These are phyloP conservation scores for Psilocybe mexicana DNA, from an alignment of 1,284 basidiomycete genomes.

Conservation along the genomic window DNA sequence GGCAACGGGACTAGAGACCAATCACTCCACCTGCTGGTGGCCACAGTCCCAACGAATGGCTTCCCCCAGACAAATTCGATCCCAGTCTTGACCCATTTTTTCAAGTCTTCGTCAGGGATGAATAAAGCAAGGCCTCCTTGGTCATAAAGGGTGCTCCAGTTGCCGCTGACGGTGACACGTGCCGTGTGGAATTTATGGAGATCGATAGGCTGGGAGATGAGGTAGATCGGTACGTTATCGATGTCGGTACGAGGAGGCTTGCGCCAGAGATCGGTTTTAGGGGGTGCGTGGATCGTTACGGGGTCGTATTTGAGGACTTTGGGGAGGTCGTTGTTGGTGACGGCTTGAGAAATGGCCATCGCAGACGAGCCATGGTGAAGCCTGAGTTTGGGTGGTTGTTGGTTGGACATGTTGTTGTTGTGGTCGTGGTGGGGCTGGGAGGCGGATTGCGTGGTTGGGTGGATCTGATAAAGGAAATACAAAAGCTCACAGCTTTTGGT, in stretches of 20 bases:
- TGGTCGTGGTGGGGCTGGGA: neutral
- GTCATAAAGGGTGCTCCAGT: constrained; percentile 30
- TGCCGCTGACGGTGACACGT: constrained; percentile 26
- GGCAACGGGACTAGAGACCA: constrained; percentile 30
- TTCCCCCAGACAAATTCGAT: constrained; percentile 30
- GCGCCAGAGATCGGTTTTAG: constrained; percentile 30
- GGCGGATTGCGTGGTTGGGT: neutral
- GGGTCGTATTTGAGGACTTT: constrained; percentile 23
- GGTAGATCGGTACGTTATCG: constrained; percentile 28
- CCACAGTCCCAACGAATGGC: constrained; percentile 29
- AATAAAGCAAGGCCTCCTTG: constrained; percentile 31
- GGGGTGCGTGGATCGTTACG: constrained; percentile 22
- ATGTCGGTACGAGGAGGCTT: constrained; percentile 27
- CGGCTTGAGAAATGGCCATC: constrained; percentile 28
- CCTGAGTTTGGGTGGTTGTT: constrained; percentile 24
- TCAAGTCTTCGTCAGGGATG: constrained; percentile 31
- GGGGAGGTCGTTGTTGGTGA: constrained; percentile 15
- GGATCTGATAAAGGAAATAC: constrained; percentile 9
- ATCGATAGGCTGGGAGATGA: constrained; percentile 28
- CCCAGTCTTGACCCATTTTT: constrained; percentile 31
- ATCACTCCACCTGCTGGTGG: constrained; percentile 30
- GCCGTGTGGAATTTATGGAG: constrained; percentile 30
- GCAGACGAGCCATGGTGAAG: constrained; percentile 33
- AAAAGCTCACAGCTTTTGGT: constrained; percentile 1
- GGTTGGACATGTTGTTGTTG: constrained; percentile 6